A percentile compares a stretch with the other conserved stretches of the same genome.
Conservation (phyloP, 164 flowering plant species). For the Macadamia tetraphylla region DNA sequence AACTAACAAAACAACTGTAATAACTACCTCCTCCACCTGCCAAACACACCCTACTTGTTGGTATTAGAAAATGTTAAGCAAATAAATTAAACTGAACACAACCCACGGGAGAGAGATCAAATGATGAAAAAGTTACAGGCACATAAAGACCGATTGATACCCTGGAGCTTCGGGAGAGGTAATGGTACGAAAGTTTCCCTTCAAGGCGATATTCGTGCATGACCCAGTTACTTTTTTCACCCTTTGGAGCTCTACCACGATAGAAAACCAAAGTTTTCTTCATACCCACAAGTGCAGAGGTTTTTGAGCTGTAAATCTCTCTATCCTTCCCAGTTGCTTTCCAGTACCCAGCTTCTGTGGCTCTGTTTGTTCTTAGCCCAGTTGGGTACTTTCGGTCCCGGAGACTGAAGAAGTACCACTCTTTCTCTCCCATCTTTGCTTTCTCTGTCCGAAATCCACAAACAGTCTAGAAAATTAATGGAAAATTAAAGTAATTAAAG, state of each 20-base stretch:
- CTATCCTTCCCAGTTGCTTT: slow-evolving; percentile 96
- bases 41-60: too few species aligned
- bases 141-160: slow-evolving; percentile 22
- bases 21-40: too few species aligned
- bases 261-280: slow-evolving; percentile 97
- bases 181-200: slow-evolving; percentile 88
- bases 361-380: slow-evolving; percentile 85
- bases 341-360: slow-evolving; percentile 97
- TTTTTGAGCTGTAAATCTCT: slow-evolving; percentile 85
- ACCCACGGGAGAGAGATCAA: background rate
- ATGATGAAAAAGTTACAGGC: background rate
- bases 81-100: too few species aligned
- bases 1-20: background rate
- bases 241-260: slow-evolving; percentile 93
- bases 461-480: too few species aligned
- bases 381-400: slow-evolving; percentile 90
- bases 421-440: slow-evolving; percentile 95
- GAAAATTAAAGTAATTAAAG: too few species aligned
- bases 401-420: slow-evolving; percentile 90
- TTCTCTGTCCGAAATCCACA: slow-evolving; percentile 39
- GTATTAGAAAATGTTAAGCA: too few species aligned
- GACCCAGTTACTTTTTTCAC: slow-evolving; percentile 97
- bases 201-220: slow-evolving; percentile 99
- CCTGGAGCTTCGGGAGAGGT: slow-evolving; percentile 73
- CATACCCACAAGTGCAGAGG: slow-evolving; percentile 77